phyloP scores from a whole-genome alignment of 2,329 filamentous ascomycete genomes.

The Coniella lustricola region DNA sequence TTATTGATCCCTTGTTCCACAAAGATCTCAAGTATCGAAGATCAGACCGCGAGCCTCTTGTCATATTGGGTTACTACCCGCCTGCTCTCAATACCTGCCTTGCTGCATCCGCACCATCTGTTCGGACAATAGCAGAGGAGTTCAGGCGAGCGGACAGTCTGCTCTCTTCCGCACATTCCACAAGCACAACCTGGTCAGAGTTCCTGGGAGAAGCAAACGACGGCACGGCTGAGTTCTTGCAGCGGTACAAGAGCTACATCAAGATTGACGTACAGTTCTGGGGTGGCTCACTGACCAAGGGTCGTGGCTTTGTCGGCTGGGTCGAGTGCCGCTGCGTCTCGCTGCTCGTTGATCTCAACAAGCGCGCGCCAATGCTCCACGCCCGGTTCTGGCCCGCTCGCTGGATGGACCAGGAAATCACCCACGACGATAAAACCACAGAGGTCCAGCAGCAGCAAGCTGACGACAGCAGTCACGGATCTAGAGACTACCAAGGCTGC shows the following conservation, averaged over 20 bases:
- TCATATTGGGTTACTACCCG: slow-evolving; percentile 54
- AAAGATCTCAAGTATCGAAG: slow-evolving; percentile 42
- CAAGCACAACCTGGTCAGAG: slow-evolving; percentile 34
- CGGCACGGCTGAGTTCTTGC: slow-evolving; percentile 42
- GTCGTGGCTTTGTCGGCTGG: slow-evolving; percentile 53
- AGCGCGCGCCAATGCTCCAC: slow-evolving; percentile 41
- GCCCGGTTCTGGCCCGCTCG: slow-evolving; percentile 57
- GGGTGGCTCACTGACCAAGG: slow-evolving; percentile 49
- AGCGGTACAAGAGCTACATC: slow-evolving; percentile 45
- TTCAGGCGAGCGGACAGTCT: slow-evolving; percentile 38
- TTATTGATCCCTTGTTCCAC: slow-evolving; percentile 56
- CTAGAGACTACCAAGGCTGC: slow-evolving; percentile 48
- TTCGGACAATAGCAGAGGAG: slow-evolving; percentile 44
- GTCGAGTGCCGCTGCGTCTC: slow-evolving; percentile 53
- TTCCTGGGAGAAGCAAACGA: slow-evolving; percentile 27
- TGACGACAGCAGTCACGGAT: slow-evolving; percentile 19
- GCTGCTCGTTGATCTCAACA: slow-evolving; percentile 52
- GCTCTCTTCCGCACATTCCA: slow-evolving; percentile 26
- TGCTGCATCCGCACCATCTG: slow-evolving; percentile 45
- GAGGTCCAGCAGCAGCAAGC: slow-evolving; percentile 14
- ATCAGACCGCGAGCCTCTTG: slow-evolving; percentile 52
- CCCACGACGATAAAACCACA: slow-evolving; percentile 14
- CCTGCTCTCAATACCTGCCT: slow-evolving; percentile 55
- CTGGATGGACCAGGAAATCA: slow-evolving; percentile 35
- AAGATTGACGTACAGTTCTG: slow-evolving; percentile 60